These are phyloP conservation scores for Geranomyces michiganensis DNA, from an alignment of 192 early-diverging fungal species.

Conservation along the genomic window DNA sequence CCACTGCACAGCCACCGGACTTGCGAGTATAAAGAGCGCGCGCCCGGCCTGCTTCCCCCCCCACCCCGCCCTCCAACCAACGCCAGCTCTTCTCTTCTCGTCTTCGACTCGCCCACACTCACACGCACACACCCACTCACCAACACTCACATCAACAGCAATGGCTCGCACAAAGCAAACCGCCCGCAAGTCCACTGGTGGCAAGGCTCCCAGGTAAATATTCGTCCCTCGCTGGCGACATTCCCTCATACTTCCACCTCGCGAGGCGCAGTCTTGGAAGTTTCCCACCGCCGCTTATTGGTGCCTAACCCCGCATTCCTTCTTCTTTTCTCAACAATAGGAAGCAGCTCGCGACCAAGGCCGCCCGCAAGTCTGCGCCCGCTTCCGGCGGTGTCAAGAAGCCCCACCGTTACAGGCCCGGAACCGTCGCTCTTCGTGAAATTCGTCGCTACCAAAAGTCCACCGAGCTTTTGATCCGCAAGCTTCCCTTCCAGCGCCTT, in stretches of 20 bases:
- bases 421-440: constrained; percentile 80
- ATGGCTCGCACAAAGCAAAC: constrained; percentile 92
- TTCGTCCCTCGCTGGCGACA: too few species aligned
- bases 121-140: not conserved
- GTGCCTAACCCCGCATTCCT: too few species aligned
- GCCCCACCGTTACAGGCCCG: constrained; percentile 69
- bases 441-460: constrained; percentile 84
- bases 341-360: constrained; percentile 94
- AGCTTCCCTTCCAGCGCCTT: constrained; percentile 84
- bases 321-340: too few species aligned
- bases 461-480: constrained; percentile 77
- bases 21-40: not conserved
- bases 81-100: not conserved
- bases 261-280: too few species aligned
- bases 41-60: not conserved
- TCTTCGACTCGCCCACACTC: not conserved
- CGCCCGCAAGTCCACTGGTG: constrained; percentile 98
- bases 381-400: constrained; percentile 92
- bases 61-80: constrained; percentile 18
- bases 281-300: too few species aligned
- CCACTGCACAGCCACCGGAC: too few species aligned
- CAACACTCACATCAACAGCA: constrained; percentile 11
- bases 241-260: too few species aligned
- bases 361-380: constrained; percentile 94
- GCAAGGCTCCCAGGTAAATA: constrained; percentile 97